Conservation (phyloP, 1,284 basidiomycete species). For the Anthracocystis setariae region DNA sequence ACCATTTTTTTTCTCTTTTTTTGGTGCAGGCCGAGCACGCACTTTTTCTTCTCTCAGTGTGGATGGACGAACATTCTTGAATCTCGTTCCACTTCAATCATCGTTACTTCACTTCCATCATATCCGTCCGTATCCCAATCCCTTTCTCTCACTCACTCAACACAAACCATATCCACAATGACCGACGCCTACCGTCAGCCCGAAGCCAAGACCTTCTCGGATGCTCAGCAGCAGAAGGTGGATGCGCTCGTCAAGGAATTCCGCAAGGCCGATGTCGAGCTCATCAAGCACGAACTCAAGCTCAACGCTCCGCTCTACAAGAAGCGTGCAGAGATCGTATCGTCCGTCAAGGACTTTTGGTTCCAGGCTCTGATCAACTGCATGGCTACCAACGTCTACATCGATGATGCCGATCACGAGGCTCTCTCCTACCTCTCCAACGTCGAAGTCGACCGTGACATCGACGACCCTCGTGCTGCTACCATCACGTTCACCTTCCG, state of each 20-base stretch:
- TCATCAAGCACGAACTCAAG: slow-evolving; percentile 59
- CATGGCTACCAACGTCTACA: slow-evolving; percentile 63
- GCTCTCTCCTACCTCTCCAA: slow-evolving; percentile 59
- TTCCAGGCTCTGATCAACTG: slow-evolving; percentile 63
- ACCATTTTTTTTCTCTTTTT: no score
- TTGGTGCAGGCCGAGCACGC: no score
- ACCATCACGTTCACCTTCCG: slow-evolving; percentile 61
- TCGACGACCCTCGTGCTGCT: slow-evolving; percentile 59
- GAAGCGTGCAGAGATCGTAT: slow-evolving; percentile 60
- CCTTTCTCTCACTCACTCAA: slow-evolving; percentile 1
- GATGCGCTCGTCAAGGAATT: slow-evolving; percentile 54
- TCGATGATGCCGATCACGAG: slow-evolving; percentile 63
- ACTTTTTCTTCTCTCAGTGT: not conserved
- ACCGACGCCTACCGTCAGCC: slow-evolving; percentile 42
- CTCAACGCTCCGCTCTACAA: slow-evolving; percentile 60
- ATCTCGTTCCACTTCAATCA: not conserved
- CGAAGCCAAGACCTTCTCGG: slow-evolving; percentile 46
- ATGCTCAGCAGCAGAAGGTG: slow-evolving; percentile 44
- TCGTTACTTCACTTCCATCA: not conserved
- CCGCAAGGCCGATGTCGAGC: slow-evolving; percentile 52
- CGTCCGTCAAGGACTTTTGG: slow-evolving; percentile 61
- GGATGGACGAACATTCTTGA: slow-evolving; percentile 10
- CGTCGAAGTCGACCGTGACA: slow-evolving; percentile 55
- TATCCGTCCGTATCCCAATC: not conserved
- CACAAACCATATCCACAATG: slow-evolving; percentile 12